Percentiles rank a stretch among this genome's conserved stretches.
Conservation (phyloP, 305 asterid genomes). For the Fraxinus albicans region DNA sequence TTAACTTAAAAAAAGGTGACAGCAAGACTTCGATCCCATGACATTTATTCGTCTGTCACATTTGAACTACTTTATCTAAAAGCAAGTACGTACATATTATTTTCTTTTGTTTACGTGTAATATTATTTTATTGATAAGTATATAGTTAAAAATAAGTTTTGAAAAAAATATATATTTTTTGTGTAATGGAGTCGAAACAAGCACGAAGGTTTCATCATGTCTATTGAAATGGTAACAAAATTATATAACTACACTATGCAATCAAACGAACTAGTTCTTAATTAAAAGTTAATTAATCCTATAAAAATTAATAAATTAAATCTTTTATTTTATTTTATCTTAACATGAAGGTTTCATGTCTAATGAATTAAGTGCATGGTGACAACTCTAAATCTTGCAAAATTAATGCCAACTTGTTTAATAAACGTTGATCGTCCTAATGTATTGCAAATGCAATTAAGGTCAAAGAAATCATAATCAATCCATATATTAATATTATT, state of each 20-base stretch:
- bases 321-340: neutral
- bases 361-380: conserved; percentile 8
- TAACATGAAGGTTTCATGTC: conserved; percentile 19
- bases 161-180: too few species aligned
- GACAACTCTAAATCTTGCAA: conserved; percentile 15
- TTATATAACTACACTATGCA: neutral
- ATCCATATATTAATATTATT: neutral
- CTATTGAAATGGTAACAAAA: too few species aligned
- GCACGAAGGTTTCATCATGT: too few species aligned
- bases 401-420: conserved; percentile 20
- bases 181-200: too few species aligned
- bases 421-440: neutral
- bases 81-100: too few species aligned
- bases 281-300: neutral
- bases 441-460: neutral
- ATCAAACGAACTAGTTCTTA: neutral
- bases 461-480: conserved; percentile 15
- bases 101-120: too few species aligned
- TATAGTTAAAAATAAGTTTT: too few species aligned
- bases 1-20: neutral
- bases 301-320: neutral
- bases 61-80: too few species aligned
- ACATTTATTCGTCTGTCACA: neutral
- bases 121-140: too few species aligned
- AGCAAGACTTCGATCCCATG: neutral